Conservation (phyloP, 352 stramenopile species). For the Phytophthora cactorum region DNA sequence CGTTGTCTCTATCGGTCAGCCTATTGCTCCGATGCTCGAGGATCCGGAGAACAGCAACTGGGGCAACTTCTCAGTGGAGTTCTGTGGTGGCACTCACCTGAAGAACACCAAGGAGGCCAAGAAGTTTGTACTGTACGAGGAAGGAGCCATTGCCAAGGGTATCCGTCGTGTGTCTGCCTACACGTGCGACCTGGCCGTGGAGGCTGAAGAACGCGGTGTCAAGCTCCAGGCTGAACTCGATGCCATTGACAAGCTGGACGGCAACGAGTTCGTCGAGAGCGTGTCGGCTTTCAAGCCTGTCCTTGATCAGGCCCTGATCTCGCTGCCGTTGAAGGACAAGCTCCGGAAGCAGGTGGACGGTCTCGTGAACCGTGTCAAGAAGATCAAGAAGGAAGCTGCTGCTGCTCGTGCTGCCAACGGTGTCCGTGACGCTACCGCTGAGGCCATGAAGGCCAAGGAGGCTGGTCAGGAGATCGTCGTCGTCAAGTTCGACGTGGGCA, state of each 20-base stretch:
- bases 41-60: slow-evolving; percentile 91
- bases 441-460: slow-evolving; percentile 65
- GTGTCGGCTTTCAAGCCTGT: slow-evolving; percentile 93
- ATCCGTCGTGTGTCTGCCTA: slow-evolving; percentile 97
- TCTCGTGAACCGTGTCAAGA: slow-evolving; percentile 82
- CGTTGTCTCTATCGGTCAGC: slow-evolving; percentile 95
- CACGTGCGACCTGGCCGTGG: slow-evolving; percentile 87
- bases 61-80: slow-evolving; percentile 96
- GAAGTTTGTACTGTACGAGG: slow-evolving; percentile 97
- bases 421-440: slow-evolving; percentile 61
- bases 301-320: slow-evolving; percentile 90
- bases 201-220: slow-evolving; percentile 87
- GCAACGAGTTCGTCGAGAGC: slow-evolving; percentile 83
- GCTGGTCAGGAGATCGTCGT: slow-evolving; percentile 79
- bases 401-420: slow-evolving; percentile 73
- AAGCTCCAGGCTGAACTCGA: slow-evolving; percentile 84
- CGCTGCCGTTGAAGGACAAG: slow-evolving; percentile 90
- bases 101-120: slow-evolving; percentile 96
- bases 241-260: slow-evolving; percentile 72
- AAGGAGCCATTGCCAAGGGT: slow-evolving; percentile 97
- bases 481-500: slow-evolving; percentile 93
- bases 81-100: slow-evolving; percentile 99
- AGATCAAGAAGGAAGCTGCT: slow-evolving; percentile 80
- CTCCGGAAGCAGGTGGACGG: slow-evolving; percentile 77
- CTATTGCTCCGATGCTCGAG: slow-evolving; percentile 73